Conservation (phyloP, 768 basidiomycete genomes). For the Leucocoprinus leucothites region DNA sequence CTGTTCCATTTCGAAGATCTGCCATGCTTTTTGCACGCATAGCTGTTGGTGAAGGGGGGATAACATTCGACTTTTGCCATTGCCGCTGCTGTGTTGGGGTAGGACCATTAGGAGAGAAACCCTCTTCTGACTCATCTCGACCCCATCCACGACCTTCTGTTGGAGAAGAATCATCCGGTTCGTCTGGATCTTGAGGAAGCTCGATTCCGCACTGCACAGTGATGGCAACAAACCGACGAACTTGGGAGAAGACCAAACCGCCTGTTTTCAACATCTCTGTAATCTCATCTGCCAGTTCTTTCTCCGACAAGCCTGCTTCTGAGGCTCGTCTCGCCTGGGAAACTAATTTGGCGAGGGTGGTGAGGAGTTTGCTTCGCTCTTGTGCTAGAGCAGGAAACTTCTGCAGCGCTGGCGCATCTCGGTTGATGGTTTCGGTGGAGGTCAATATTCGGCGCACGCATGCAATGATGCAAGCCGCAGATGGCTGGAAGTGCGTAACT, state of each 20-base stretch:
- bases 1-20: constrained; percentile 19
- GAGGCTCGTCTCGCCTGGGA: constrained; percentile 71
- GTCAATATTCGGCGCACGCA: constrained; percentile 86
- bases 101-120: constrained; percentile 27
- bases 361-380: constrained; percentile 80
- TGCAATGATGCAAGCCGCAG: constrained; percentile 92
- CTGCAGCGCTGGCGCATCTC: constrained; percentile 73
- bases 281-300: constrained; percentile 52
- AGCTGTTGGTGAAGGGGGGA: constrained; percentile 9
- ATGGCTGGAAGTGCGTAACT: constrained; percentile 84
- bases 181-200: constrained; percentile 50
- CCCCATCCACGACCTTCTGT: constrained; percentile 16
- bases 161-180: constrained; percentile 24
- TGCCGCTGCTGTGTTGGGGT: constrained; percentile 33
- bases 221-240: constrained; percentile 75
- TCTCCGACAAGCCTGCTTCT: constrained; percentile 43
- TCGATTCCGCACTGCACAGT: constrained; percentile 74
- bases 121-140: constrained; percentile 17
- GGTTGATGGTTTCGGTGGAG: constrained; percentile 78
- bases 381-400: constrained; percentile 63
- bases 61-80: constrained; percentile 18
- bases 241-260: constrained; percentile 76
- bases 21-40: constrained; percentile 14
- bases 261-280: constrained; percentile 79
- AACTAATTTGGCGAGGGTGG: constrained; percentile 79